These are phyloP conservation scores for Eucalyptus tenuipes DNA, from an alignment of 345 rosid species.

Conservation along the genomic window DNA sequence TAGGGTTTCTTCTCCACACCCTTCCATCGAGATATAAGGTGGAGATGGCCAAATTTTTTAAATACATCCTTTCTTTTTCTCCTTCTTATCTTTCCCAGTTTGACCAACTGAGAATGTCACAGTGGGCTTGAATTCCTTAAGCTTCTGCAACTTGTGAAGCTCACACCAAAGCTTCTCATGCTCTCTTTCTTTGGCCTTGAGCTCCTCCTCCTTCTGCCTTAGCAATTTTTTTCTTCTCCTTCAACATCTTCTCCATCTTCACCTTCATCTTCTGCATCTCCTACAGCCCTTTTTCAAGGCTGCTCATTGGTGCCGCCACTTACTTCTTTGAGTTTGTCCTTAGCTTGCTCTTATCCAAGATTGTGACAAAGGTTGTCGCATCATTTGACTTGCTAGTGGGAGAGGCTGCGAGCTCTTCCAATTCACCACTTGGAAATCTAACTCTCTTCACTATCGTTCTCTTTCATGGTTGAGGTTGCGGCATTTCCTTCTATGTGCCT, in stretches of 20 bases:
- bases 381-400: background rate
- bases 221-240: slow-evolving; percentile 62
- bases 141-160: slow-evolving; percentile 23
- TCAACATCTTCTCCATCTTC: slow-evolving; percentile 65
- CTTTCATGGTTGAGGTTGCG: background rate
- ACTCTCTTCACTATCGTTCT: background rate
- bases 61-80: slow-evolving; percentile 33
- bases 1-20: background rate
- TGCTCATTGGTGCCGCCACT: slow-evolving; percentile 30
- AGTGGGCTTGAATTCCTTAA: slow-evolving; percentile 71
- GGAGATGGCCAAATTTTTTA: slow-evolving; percentile 66
- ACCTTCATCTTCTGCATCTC: slow-evolving; percentile 13
- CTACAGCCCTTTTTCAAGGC: slow-evolving; percentile 55
- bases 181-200: slow-evolving; percentile 54
- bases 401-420: background rate
- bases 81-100: slow-evolving; percentile 43
- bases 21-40: slow-evolving; percentile 71
- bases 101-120: slow-evolving; percentile 47
- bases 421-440: background rate
- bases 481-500: background rate
- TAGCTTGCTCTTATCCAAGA: slow-evolving; percentile 8
- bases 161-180: slow-evolving; percentile 31
- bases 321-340: slow-evolving; percentile 3
- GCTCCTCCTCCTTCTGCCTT: slow-evolving; percentile 37
- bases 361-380: background rate